These are phyloP conservation scores for Aspergillus asperescens DNA, from an alignment of 495 filamentous ascomycete species.

Conservation along the genomic window DNA sequence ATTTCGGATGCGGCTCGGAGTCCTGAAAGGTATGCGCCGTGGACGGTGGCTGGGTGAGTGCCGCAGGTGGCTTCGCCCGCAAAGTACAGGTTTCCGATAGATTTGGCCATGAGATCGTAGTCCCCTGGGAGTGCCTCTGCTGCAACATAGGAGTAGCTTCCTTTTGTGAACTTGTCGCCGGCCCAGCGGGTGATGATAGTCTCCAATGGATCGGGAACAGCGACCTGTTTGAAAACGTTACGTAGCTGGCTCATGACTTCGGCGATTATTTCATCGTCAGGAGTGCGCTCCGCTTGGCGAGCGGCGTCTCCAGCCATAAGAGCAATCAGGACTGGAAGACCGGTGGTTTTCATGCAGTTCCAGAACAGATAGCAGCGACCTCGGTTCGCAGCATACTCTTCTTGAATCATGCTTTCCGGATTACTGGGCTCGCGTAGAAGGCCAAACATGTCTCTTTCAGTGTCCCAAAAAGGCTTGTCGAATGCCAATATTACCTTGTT, in stretches of 20 bases:
- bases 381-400: conserved; percentile 57
- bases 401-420: conserved; percentile 50
- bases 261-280: conserved; percentile 64
- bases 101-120: conserved; percentile 86
- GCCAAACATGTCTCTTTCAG: conserved; percentile 89
- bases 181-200: conserved; percentile 93
- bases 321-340: conserved; percentile 79
- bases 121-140: conserved; percentile 75
- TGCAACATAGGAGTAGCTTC: conserved; percentile 91
- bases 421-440: conserved; percentile 67
- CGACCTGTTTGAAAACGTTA: conserved; percentile 56
- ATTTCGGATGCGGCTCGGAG: conserved; percentile 83
- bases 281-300: conserved; percentile 69
- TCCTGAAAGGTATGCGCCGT: conserved; percentile 92
- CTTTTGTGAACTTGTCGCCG: conserved; percentile 78
- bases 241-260: conserved; percentile 74
- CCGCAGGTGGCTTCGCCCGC: conserved; percentile 94
- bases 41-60: conserved; percentile 93
- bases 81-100: conserved; percentile 86
- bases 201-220: conserved; percentile 72
- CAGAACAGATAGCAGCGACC: conserved; percentile 97
- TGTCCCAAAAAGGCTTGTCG: conserved; percentile 86
- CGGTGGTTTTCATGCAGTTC: conserved; percentile 86
- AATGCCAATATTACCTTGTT: conserved; percentile 96
- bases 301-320: conserved; percentile 98